phyloP scores from a whole-genome alignment of 2,329 filamentous ascomycete genomes.

The Talaromyces sp. region DNA sequence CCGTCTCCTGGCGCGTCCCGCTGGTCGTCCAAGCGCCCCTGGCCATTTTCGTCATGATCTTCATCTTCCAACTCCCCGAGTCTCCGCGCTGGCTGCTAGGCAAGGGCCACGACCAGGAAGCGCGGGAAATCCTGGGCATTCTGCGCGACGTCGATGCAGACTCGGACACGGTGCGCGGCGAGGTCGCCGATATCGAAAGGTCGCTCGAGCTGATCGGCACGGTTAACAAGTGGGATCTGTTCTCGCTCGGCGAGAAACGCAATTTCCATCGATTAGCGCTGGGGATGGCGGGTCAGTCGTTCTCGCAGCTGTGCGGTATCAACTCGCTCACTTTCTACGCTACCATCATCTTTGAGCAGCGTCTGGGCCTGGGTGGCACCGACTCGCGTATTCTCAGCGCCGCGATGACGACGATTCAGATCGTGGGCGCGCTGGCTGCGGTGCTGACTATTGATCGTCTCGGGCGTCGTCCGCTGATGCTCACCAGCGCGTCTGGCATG shows the following conservation, averaged over 20 bases:
- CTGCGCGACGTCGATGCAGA: constrained; percentile 41
- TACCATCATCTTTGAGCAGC: constrained; percentile 35
- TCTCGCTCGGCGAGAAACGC: constrained; percentile 32
- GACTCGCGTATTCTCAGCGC: constrained; percentile 36
- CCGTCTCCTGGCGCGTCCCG: constrained; percentile 42
- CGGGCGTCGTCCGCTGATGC: constrained; percentile 49
- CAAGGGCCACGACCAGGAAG: constrained; percentile 13
- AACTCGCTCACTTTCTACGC: constrained; percentile 35
- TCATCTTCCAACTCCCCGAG: constrained; percentile 12
- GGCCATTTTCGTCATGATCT: constrained; percentile 25
- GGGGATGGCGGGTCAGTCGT: constrained; percentile 30
- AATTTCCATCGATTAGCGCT: constrained; percentile 31
- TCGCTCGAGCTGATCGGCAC: constrained; percentile 27
- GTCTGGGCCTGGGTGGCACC: constrained; percentile 12
- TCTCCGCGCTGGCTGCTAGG: constrained; percentile 13
- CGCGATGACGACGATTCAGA: constrained; percentile 54
- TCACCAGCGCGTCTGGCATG: constrained; percentile 51
- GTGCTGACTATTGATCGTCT: constrained; percentile 51
- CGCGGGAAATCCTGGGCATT: constrained; percentile 15
- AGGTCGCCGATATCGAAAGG: constrained; percentile 37
- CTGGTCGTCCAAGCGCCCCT: constrained; percentile 30
- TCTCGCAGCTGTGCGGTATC: constrained; percentile 35
- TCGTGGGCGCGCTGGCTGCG: constrained; percentile 48
- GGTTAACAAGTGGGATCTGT: constrained; percentile 35
- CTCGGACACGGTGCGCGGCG: constrained; percentile 28